Evolutionary conservation across 2,329 filamentous ascomycete genomes (phyloP), one percentile per base, ranked within the genome.

Genomic region (Fusarium sp.): DNA sequence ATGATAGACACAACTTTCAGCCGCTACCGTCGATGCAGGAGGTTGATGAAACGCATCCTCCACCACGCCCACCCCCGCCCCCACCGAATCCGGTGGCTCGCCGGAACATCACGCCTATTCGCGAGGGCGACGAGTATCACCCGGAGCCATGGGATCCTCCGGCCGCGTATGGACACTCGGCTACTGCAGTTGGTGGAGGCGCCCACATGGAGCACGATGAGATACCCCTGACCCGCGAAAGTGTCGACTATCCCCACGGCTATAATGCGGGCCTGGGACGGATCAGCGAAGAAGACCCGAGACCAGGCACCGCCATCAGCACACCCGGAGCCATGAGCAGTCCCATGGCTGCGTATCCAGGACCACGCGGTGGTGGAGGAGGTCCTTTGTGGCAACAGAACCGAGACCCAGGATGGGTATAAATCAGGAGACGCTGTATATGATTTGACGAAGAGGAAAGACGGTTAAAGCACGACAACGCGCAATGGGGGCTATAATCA

Each of bases 371-470:
- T 31, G 72, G 73, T 7, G 81, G 81, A 3, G 80, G 83, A 27
- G 80, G 86, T 48, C 86, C 87, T 6, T 79, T 89, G 41, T 89
- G 88, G 88, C 87, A 89, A 80, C 88, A 89, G 80, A 88, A 88
- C 61, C 82, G 87, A 66, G 83, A 84, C 64, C 85, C 85, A 70
- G 83, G 82, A 71, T 82, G 87, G 77, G 61, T 89, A 86, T 78
- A 86, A 72, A 85, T 85, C 81, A 57, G 87, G 85, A 85, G 82
- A 86, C 81, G 77, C 83, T 50, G 27, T 60, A 64, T 13, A 73
- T 57, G 65, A 65, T 52, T 63, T 48, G 56, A 65, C 43, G 29
- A 61, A 50, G 43, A 43, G 41, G 41, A 35, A 45, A 18, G 45
- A n/a, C 45, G 63, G 60, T 24, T 13, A 41, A 45, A 65, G 68